Evolutionary conservation across 2,329 filamentous ascomycete species (phyloP), one percentile per base, ranked within the genome.

Genomic region (Cercospora sp.): DNA sequence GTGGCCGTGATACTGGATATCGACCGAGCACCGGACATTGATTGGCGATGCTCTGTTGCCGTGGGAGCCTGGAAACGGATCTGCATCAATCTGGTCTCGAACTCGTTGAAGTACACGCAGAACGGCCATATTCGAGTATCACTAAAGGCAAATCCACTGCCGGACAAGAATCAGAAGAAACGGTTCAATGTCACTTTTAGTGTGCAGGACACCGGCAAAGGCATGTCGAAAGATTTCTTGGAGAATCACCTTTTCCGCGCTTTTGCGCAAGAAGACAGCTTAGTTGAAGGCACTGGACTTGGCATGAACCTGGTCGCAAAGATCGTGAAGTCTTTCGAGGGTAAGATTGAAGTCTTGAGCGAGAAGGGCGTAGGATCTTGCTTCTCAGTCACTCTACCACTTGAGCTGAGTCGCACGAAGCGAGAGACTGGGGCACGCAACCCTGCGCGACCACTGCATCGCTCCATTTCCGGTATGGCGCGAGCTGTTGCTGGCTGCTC

Each of bases 171-270:
- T 13, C 65, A 72, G 13, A 63, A 65, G 18, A 72, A 69, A 53
- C 66, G 65, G 1, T 73, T 72, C 63, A 73, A 73, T 53, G 75
- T 72, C 12, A 70, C 69, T 0, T 69, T 75, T 26, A 69, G 68
- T 9, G 85, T 92, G 0, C 80, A 81, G 0, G 90, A 92, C 71
- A 89, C 88, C 0, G 90, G 90, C 0, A 83, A 83, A 39, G 90
- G 90, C 1, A 92, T 92, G 61, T 85, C 85, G 0, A 81, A 85
- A 12, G 87, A 90, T 7, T 92, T 88, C 69, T 77, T 91, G 4
- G 82, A 84, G 30, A 84, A 87, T 16, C 82, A 85, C 13, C 78
- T 91, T 0, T 92, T 89, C 75, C 86, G 84, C 0, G 87, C 89
- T 0, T 91, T 91, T 67, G 79, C 83, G 0, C 90, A 92, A 68